Evolutionary conservation across 2,329 filamentous ascomycete genomes (phyloP).

Genomic region (Fusarium virguliforme): DNA sequence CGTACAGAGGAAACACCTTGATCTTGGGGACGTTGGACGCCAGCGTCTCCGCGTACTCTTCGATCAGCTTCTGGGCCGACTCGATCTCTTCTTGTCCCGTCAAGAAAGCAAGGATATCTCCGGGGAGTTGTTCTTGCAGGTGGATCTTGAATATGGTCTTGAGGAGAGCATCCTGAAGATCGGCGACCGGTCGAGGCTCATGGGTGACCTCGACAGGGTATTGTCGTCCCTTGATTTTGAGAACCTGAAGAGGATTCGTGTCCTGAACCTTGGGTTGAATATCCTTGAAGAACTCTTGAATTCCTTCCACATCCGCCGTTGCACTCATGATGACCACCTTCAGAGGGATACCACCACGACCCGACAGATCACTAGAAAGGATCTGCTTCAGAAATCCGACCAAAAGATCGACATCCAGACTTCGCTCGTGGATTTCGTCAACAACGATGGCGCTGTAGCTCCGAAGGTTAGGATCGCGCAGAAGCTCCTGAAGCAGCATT

Average conservation of each 20-base stretch:
- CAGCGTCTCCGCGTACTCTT: constrained; percentile 82
- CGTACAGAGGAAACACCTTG: constrained; percentile 85
- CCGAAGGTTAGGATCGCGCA: constrained; percentile 85
- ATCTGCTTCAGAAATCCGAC: constrained; percentile 90
- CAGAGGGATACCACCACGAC: constrained; percentile 80
- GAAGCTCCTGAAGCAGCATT: constrained; percentile 94
- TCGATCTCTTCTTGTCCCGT: constrained; percentile 96
- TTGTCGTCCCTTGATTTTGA: constrained; percentile 87
- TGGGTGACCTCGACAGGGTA: constrained; percentile 87
- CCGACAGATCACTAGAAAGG: constrained; percentile 73
- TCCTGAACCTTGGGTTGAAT: constrained; percentile 36
- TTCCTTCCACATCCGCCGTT: constrained; percentile 87
- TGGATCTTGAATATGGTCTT: constrained; percentile 91
- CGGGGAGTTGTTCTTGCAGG: constrained; percentile 88
- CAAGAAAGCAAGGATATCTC: constrained; percentile 93
- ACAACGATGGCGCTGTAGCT: constrained; percentile 93
- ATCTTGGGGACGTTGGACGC: constrained; percentile 82
- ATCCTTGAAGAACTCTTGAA: constrained; percentile 80
- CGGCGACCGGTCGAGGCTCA: constrained; percentile 79
- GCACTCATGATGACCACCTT: constrained; percentile 98
- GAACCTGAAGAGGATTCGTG: constrained; percentile 59
- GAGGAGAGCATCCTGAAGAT: constrained; percentile 86
- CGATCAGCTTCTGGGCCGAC: constrained; percentile 82
- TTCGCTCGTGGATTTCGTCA: constrained; percentile 97
- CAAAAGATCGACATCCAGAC: constrained; percentile 92